Conservation (phyloP, 129 eudicot species). For the Lactuca saligna region DNA sequence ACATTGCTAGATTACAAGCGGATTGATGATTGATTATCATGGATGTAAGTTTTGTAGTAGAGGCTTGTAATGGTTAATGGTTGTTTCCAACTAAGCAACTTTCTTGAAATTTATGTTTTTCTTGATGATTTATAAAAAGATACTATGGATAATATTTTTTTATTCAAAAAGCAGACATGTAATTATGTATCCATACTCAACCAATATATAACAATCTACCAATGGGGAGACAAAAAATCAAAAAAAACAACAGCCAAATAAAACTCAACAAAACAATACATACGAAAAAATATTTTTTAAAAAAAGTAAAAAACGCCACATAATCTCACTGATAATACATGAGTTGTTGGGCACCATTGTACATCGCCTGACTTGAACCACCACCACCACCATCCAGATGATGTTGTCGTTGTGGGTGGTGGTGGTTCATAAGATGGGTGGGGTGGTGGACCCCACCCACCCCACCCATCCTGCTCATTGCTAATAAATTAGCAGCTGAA, state of each 20-base stretch:
- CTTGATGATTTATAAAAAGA: too few species aligned
- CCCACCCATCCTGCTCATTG: slow-evolving; percentile 69
- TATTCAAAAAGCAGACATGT: too few species aligned
- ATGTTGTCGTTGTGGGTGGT: slow-evolving; percentile 70
- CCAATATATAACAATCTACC: not conserved
- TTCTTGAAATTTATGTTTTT: not conserved
- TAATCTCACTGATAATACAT: slow-evolving; percentile 75
- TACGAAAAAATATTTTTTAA: not conserved
- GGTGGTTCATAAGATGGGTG: not conserved
- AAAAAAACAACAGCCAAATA: not conserved
- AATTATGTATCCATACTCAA: too few species aligned
- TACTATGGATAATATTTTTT: not conserved
- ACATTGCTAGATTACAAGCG: slow-evolving; percentile 75
- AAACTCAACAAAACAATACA: not conserved
- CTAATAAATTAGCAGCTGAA: slow-evolving; percentile 58
- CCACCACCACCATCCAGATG: slow-evolving; percentile 68
- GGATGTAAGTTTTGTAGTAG: slow-evolving; percentile 18
- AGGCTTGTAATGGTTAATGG: slow-evolving; percentile 8
- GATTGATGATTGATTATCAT: slow-evolving; percentile 58
- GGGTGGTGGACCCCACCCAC: slow-evolving; percentile 21
- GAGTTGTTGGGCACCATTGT: slow-evolving; percentile 88
- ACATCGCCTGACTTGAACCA: slow-evolving; percentile 70
- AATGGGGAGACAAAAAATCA: slow-evolving; percentile 1
- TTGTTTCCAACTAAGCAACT: not conserved
- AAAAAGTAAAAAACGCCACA: not conserved